Evolutionary conservation across 441 rosid genomes (phyloP).

Genomic region (Pelargonium australe): DNA sequence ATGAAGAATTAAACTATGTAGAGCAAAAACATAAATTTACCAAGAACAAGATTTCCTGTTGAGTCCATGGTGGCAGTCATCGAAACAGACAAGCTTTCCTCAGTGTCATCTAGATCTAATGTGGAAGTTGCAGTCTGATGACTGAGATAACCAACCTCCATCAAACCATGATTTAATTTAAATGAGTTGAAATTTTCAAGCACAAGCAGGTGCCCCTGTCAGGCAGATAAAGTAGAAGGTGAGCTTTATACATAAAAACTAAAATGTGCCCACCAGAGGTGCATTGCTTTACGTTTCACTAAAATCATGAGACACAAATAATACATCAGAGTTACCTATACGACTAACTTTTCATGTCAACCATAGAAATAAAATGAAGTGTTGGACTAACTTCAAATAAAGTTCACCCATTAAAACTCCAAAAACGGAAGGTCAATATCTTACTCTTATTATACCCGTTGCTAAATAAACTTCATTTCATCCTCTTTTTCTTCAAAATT

Average conservation of each 20-base stretch:
- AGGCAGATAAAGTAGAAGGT: constrained; percentile 17
- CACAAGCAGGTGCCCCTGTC: constrained; percentile 82
- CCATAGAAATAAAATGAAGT: not conserved
- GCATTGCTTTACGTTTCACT: not conserved
- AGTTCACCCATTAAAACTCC: no score
- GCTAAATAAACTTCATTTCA: not conserved
- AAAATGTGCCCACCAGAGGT: not conserved
- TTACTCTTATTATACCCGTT: not conserved
- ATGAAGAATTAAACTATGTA: not conserved
- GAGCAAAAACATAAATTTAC: constrained; percentile 29
- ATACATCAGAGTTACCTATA: not conserved
- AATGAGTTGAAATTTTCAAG: constrained; percentile 53
- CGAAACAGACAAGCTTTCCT: constrained; percentile 51
- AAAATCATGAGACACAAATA: not conserved
- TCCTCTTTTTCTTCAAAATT: not conserved
- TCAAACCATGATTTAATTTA: constrained; percentile 65
- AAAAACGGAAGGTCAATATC: not conserved
- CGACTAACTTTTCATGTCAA: not conserved
- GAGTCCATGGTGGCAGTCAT: constrained; percentile 78
- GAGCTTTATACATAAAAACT: not conserved
- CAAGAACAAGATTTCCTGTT: constrained; percentile 67
- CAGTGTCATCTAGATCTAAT: constrained; percentile 34
- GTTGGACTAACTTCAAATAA: not conserved
- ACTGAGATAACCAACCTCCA: constrained; percentile 70
- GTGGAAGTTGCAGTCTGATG: constrained; percentile 36